phyloP scores from a whole-genome alignment of 1,139 yeast species.

The Geotrichum reessii region DNA sequence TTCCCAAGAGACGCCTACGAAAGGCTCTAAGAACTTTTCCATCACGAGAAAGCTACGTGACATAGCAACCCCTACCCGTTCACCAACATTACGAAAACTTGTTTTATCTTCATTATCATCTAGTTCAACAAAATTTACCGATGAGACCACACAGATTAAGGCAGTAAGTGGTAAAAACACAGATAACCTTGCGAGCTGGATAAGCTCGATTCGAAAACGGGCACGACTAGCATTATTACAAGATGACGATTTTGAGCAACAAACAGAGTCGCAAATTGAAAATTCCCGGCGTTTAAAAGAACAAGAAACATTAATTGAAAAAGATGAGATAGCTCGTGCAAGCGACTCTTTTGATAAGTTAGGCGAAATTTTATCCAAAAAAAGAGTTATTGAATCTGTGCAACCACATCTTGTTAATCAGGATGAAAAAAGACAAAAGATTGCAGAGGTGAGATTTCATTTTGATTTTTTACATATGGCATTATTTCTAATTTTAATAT shows the following conservation, averaged over 20 bases:
- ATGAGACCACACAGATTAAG: background rate
- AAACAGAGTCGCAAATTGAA: conserved; percentile 37
- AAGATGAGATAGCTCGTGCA: conserved; percentile 34
- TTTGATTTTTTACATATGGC: background rate
- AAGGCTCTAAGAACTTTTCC: conserved; percentile 7
- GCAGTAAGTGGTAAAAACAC: conserved; percentile 16
- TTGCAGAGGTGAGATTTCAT: background rate
- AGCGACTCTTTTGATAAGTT: conserved; percentile 43
- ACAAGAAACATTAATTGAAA: conserved; percentile 23
- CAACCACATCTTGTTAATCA: conserved; percentile 12
- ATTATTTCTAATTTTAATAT: background rate
- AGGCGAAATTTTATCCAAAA: conserved; percentile 30
- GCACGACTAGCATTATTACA: conserved; percentile 34
- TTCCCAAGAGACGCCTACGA: conserved; percentile 11
- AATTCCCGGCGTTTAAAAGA: conserved; percentile 36
- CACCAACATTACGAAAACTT: conserved; percentile 17
- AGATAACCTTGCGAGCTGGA: conserved; percentile 50
- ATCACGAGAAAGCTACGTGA: conserved; percentile 2
- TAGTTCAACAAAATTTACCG: background rate
- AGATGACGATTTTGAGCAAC: conserved; percentile 35
- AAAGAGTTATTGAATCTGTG: conserved; percentile 14
- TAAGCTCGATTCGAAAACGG: conserved; percentile 43
- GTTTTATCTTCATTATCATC: conserved; percentile 13
- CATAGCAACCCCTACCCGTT: conserved; percentile 14
- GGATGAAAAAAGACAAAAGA: conserved; percentile 14